These are phyloP conservation scores for Tolypocladium guangdongense DNA, from an alignment of 2,329 filamentous ascomycete species.

Conservation along the genomic window DNA sequence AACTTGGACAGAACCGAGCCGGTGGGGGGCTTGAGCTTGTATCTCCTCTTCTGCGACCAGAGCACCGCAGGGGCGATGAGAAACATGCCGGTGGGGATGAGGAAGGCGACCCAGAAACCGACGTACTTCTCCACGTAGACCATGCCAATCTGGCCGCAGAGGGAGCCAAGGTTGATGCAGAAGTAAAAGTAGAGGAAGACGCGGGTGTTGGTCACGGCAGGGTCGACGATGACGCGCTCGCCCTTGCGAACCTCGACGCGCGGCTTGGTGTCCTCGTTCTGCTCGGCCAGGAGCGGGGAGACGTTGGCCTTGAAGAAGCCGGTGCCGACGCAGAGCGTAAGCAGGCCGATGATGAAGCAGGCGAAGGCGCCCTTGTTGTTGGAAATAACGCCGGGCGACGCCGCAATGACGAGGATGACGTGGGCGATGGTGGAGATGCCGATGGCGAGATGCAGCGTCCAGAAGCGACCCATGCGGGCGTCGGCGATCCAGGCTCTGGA, in stretches of 20 bases:
- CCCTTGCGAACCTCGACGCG: conserved; percentile 46
- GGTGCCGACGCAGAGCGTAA: conserved; percentile 49
- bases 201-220: conserved; percentile 54
- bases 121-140: conserved; percentile 67
- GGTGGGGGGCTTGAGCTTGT: conserved; percentile 53
- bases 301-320: conserved; percentile 79
- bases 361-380: conserved; percentile 46
- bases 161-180: conserved; percentile 51
- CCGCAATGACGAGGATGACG: conserved; percentile 52
- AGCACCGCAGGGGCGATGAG: conserved; percentile 51
- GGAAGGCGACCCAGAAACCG: conserved; percentile 63
- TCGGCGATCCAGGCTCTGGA: conserved; percentile 48
- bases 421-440: conserved; percentile 55
- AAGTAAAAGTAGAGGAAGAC: conserved; percentile 54
- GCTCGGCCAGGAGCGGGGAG: conserved; percentile 59
- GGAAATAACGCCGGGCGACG: conserved; percentile 52
- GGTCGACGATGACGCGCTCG: conserved; percentile 60
- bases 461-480: conserved; percentile 61
- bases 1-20: conserved; percentile 64
- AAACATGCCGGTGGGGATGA: conserved; percentile 58
- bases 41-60: conserved; percentile 46
- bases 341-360: conserved; percentile 57
- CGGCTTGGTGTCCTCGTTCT: conserved; percentile 49
- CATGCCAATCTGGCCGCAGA: conserved; percentile 47
- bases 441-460: conserved; percentile 60